These are phyloP conservation scores for Datura wrightii DNA, from an alignment of 257 asterid genomes.

Conservation along the genomic window DNA sequence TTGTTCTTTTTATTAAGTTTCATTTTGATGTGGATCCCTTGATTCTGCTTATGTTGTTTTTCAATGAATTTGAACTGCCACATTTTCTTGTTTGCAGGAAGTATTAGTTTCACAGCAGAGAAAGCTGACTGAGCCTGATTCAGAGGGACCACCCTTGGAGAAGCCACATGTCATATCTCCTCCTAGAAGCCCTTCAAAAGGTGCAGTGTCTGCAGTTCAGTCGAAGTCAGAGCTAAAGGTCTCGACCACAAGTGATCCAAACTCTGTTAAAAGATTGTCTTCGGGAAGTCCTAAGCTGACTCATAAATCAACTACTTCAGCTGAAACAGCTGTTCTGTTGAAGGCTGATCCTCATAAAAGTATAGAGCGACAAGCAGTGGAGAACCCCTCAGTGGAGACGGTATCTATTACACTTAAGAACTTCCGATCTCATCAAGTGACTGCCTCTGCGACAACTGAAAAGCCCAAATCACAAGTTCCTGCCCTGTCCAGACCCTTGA, in stretches of 20 bases:
- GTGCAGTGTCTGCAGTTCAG: constrained; percentile 35
- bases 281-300: constrained; percentile 52
- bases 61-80: constrained; percentile 12
- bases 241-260: constrained; percentile 41
- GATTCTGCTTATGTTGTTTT: not conserved
- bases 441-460: constrained; percentile 43
- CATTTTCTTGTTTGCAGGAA: constrained; percentile 44
- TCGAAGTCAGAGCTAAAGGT: constrained; percentile 48
- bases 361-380: constrained; percentile 44
- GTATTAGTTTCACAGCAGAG: constrained; percentile 49
- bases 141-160: constrained; percentile 43
- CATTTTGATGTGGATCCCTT: not conserved
- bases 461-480: constrained; percentile 55
- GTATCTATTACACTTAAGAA: constrained; percentile 42
- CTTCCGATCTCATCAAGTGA: constrained; percentile 40
- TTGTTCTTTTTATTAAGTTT: not conserved
- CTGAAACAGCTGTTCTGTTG: constrained; percentile 45
- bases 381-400: constrained; percentile 48
- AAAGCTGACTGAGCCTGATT: constrained; percentile 39
- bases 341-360: constrained; percentile 49
- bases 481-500: constrained; percentile 75
- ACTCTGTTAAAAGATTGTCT: constrained; percentile 46
- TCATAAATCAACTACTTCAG: constrained; percentile 38
- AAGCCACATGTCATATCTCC: constrained; percentile 44
- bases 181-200: constrained; percentile 60